Evolutionary conservation across 2,329 filamentous ascomycete genomes (phyloP).

Genomic region (Paecilomyces niveus): DNA sequence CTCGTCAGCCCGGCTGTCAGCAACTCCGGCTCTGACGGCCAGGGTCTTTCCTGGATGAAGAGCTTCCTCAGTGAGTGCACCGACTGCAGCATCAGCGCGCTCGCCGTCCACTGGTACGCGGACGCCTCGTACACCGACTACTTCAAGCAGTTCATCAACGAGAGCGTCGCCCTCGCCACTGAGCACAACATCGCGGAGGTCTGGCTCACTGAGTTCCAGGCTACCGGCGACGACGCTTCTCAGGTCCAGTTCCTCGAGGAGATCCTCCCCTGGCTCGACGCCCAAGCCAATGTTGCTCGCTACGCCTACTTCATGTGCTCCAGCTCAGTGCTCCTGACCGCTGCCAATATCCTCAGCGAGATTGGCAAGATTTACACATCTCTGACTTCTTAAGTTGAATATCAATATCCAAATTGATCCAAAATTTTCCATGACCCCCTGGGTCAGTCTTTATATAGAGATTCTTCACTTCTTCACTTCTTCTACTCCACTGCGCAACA

Average conservation of each 20-base stretch:
- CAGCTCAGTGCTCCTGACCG: constrained; percentile 24
- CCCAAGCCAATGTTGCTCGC: constrained; percentile 27
- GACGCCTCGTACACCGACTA: constrained; percentile 12
- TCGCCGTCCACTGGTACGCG: constrained; percentile 42
- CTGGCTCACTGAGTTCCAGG: constrained; percentile 42
- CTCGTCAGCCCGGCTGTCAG: constrained; percentile 38
- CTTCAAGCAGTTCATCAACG: constrained; percentile 31
- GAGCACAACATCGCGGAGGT: constrained; percentile 30
- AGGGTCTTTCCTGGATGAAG: constrained; percentile 36
- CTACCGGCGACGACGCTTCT: constrained; percentile 16
- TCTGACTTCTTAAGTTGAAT: not conserved
- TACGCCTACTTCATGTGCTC: constrained; percentile 38
- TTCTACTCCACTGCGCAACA: not conserved
- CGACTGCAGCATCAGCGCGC: constrained; percentile 32
- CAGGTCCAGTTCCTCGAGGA: constrained; percentile 29
- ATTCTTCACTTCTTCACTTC: not conserved
- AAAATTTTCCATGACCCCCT: not conserved
- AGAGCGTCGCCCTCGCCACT: constrained; percentile 27
- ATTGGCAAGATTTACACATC: constrained; percentile 23
- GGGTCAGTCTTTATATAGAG: not conserved
- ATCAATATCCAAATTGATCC: not conserved
- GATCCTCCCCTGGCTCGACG: constrained; percentile 34
- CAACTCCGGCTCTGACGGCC: constrained; percentile 23
- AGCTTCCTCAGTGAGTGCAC: constrained; percentile 32
- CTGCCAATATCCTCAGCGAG: constrained; percentile 16